A percentile compares a stretch with the other conserved stretches of the same genome.
phyloP scores from a whole-genome alignment of 1,284 basidiomycete genomes.

The Thelephora terrestris region DNA sequence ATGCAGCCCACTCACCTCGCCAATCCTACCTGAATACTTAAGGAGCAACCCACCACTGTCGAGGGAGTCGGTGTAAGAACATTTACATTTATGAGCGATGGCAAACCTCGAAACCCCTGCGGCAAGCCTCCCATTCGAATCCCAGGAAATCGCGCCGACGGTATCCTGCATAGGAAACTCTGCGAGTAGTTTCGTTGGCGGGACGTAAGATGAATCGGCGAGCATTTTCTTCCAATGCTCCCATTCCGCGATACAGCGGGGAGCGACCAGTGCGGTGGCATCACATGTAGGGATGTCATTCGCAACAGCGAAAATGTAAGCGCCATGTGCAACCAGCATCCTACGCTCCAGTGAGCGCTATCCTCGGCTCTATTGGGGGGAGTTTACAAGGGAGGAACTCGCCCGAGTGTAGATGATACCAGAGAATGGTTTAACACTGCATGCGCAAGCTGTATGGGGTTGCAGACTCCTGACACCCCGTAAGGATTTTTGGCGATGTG shows the following conservation, averaged over 20 bases:
- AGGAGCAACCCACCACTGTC: constrained; percentile 62
- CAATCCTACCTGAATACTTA: constrained; percentile 59
- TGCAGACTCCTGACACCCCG: constrained; percentile 40
- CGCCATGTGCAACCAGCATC: constrained; percentile 42
- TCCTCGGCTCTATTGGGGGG: not conserved
- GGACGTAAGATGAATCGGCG: constrained; percentile 9
- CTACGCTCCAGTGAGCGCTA: constrained; percentile 16
- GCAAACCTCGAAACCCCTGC: constrained; percentile 67
- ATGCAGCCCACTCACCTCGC: constrained; percentile 38
- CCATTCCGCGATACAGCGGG: constrained; percentile 46
- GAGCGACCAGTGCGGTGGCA: constrained; percentile 35
- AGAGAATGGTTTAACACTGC: constrained; percentile 43
- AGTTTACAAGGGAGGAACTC: constrained; percentile 55
- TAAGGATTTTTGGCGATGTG: not conserved
- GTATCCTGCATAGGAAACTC: constrained; percentile 50
- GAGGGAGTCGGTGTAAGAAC: not conserved
- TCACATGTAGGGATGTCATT: constrained; percentile 26
- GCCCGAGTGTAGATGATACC: constrained; percentile 40
- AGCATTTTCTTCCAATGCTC: constrained; percentile 43
- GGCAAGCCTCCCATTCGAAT: constrained; percentile 34
- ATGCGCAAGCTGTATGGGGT: constrained; percentile 52
- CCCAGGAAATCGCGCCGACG: constrained; percentile 58
- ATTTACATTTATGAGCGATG: not conserved
- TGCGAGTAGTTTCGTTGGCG: constrained; percentile 2
- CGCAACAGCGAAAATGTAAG: constrained; percentile 33